These are phyloP conservation scores for Bacterosira constricta DNA, from an alignment of 108 stramenopile species.

Conservation along the genomic window DNA sequence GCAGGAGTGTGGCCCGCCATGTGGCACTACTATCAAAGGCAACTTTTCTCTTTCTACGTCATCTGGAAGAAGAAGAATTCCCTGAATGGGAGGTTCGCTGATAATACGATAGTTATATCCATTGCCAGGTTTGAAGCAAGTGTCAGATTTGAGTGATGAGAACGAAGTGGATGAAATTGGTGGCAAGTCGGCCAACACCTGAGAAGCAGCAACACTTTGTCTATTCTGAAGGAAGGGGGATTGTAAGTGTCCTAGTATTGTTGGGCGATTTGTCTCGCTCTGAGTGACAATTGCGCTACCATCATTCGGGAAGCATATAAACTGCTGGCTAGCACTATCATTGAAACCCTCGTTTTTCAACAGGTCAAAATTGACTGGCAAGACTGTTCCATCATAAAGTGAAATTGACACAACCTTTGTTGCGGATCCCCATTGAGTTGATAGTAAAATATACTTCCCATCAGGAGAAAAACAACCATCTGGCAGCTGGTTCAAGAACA, in stretches of 20 bases:
- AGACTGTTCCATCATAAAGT: constrained; percentile 37
- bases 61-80: constrained; percentile 58
- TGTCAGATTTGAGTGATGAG: constrained; percentile 10
- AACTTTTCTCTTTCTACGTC: constrained; percentile 40
- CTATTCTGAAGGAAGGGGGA: constrained; percentile 12
- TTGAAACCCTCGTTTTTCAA: background rate
- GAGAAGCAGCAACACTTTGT: background rate
- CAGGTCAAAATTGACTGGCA: constrained; percentile 51
- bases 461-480: constrained; percentile 50
- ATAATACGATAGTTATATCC: constrained; percentile 43
- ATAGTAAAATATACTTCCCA: constrained; percentile 45
- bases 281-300: constrained; percentile 59
- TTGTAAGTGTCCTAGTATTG: constrained; percentile 50
- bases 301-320: constrained; percentile 51
- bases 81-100: constrained; percentile 38
- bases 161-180: constrained; percentile 57
- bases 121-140: constrained; percentile 14
- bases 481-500: constrained; percentile 67
- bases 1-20: constrained; percentile 75
- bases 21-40: constrained; percentile 74
- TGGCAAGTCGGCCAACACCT: constrained; percentile 38
- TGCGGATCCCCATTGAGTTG: constrained; percentile 69
- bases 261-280: constrained; percentile 50
- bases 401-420: constrained; percentile 55
- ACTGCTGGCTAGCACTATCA: constrained; percentile 29